Evolutionary conservation across 2,329 filamentous ascomycete genomes (phyloP).

Genomic region (Graphilbum ipis-grandicollis): DNA sequence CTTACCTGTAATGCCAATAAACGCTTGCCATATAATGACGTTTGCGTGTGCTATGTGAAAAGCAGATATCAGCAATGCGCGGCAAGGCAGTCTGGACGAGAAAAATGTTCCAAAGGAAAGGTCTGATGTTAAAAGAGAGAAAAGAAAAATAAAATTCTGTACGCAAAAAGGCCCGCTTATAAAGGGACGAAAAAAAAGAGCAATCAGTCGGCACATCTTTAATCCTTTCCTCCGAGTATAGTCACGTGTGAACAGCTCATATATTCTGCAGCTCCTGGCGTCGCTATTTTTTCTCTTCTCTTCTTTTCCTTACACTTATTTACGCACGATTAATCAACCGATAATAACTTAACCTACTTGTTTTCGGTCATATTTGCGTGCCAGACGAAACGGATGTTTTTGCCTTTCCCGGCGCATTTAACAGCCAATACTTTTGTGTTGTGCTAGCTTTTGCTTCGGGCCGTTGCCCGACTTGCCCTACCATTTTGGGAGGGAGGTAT

Average conservation of each 20-base stretch:
- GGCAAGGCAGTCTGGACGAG: neutral
- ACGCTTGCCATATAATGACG: too few relatives aligned
- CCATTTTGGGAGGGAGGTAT: neutral
- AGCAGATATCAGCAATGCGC: too few relatives aligned
- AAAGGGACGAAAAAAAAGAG: neutral
- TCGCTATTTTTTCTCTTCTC: constrained; percentile 7
- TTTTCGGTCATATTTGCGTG: constrained; percentile 44
- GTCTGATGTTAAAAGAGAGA: neutral
- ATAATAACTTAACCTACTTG: constrained; percentile 28
- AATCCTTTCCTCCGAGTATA: neutral
- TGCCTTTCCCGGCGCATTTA: constrained; percentile 1
- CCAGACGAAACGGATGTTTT: constrained; percentile 25
- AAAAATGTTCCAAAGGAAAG: too few relatives aligned
- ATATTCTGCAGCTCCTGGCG: neutral
- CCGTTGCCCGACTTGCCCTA: neutral
- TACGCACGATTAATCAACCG: constrained; percentile 45
- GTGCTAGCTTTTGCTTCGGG: neutral
- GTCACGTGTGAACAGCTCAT: neutral
- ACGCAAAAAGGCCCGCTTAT: neutral
- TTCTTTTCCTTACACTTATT: constrained; percentile 23
- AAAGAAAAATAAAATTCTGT: neutral
- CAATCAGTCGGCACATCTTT: neutral
- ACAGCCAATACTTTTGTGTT: neutral
- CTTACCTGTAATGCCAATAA: neutral
- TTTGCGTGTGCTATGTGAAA: too few relatives aligned